Conservation (phyloP, 2,329 filamentous ascomycete genomes). For the Clonostachys byssicola region DNA sequence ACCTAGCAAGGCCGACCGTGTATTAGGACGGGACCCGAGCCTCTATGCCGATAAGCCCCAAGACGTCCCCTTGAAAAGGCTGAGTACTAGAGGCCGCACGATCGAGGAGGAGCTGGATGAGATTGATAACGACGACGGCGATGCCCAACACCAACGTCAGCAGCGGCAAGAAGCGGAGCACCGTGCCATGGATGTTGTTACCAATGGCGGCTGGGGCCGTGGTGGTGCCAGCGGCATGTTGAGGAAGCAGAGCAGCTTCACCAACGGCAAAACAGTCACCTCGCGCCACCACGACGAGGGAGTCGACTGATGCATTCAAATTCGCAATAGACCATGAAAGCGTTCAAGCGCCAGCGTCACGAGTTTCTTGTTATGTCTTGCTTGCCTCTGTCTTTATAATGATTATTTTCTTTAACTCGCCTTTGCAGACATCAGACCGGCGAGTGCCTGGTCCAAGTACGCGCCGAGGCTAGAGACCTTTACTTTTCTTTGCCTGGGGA, state of each 20-base stretch:
- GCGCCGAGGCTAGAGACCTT: too few relatives aligned
- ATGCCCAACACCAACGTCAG: constrained; percentile 17
- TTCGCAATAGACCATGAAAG: not conserved
- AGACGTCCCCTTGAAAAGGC: constrained; percentile 37
- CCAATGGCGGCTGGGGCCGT: constrained; percentile 29
- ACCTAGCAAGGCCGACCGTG: constrained; percentile 53
- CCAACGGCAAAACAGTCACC: not conserved
- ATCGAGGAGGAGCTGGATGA: constrained; percentile 36
- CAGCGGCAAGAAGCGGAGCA: constrained; percentile 38
- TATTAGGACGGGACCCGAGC: constrained; percentile 53
- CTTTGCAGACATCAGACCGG: too few relatives aligned
- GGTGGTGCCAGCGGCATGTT: constrained; percentile 38
- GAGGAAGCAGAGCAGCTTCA: constrained; percentile 16
- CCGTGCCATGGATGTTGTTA: constrained; percentile 38
- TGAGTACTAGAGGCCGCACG: constrained; percentile 39
- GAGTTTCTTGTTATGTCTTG: too few relatives aligned
- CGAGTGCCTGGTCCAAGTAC: too few relatives aligned
- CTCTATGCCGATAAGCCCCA: constrained; percentile 46
- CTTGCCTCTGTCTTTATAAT: too few relatives aligned
- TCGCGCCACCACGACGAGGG: constrained; percentile 16
- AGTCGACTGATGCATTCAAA: constrained; percentile 18
- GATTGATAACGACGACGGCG: constrained; percentile 27
- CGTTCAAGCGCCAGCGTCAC: too few relatives aligned
- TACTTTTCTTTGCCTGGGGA: too few relatives aligned
- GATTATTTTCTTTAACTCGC: too few relatives aligned